Base-by-base conservation (phyloP, 208 protist genomes). In the Kentomonas sorsogonicus region DNA sequence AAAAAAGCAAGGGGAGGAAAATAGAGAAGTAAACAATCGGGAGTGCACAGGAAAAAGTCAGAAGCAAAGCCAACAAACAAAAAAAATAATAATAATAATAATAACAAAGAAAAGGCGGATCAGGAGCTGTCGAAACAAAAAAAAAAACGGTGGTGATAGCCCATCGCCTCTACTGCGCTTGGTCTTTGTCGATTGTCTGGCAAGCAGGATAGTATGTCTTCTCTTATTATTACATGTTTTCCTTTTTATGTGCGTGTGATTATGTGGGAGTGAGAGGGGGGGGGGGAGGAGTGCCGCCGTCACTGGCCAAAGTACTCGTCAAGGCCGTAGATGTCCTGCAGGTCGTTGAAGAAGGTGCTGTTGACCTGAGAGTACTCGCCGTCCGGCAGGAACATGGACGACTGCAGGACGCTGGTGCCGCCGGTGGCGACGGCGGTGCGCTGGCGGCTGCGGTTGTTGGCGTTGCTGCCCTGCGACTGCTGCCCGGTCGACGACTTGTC, bases 271-370 rank as follows among this genome's bases (percentile, higher is more conserved):
- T n/a, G n/a, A n/a, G n/a, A n/a, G n/a, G n/a, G n/a, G n/a, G n/a
- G n/a, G n/a, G n/a, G n/a, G n/a, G n/a, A n/a, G n/a, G n/a, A n/a
- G n/a, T n/a, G n/a, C n/a, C n/a, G n/a, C n/a, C n/a, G n/a, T n/a
- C n/a, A n/a, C n/a, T n/a, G n/a, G n/a, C n/a, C n/a, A n/a, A n/a
- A 51, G 58, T 63, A 73, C 31, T 70, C 46, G 52, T 71, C 60
- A 11, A 79, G 63, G 9, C 63, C 67, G 29, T 79, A 86, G 7
- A 57, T 26, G 31, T 82, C 70, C 13, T 72, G 52, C 36, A 76
- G 52, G 30, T 77, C 69, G 5, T 70, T 39, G 11, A 72, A 51
- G 25, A 62, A 75, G 30, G 63, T 53, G n/a, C 34, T 51, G 26
- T 60, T 45, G 20, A 15, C 43, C 34, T 53, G 60, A 26, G 68